phyloP scores from a whole-genome alignment of 129 eudicot species.

The Arctium minus region DNA sequence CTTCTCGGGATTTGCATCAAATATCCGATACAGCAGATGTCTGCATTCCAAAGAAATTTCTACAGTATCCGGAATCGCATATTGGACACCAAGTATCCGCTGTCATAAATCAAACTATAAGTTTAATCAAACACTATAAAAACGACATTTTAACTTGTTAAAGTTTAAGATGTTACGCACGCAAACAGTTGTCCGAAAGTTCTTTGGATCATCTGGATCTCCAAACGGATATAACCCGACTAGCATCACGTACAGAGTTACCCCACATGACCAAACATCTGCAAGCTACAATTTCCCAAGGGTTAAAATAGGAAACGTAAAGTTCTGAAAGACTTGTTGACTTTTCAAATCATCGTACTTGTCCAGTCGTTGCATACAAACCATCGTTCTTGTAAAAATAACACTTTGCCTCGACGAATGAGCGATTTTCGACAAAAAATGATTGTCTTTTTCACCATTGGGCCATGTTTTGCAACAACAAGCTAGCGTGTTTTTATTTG shows the following conservation, averaged over 20 bases:
- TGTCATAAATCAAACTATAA: slow-evolving; percentile 28
- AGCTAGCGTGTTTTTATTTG: background rate
- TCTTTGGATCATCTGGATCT: slow-evolving; percentile 64
- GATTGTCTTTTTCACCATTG: background rate
- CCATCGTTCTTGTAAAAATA: background rate
- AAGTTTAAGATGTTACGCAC: slow-evolving; percentile 34
- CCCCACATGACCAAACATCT: slow-evolving; percentile 91
- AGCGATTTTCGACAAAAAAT: background rate
- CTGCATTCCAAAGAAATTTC: slow-evolving; percentile 57
- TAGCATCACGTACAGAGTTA: slow-evolving; percentile 66
- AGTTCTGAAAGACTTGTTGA: background rate
- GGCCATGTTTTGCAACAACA: background rate
- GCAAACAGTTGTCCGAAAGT: slow-evolving; percentile 46
- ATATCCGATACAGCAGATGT: slow-evolving; percentile 61
- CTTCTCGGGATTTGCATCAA: slow-evolving; percentile 61
- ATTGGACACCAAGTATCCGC: slow-evolving; percentile 59
- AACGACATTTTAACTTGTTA: background rate
- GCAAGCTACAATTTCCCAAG: slow-evolving; percentile 45
- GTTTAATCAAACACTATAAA: slow-evolving; percentile 11
- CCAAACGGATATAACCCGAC: slow-evolving; percentile 73
- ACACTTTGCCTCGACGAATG: background rate
- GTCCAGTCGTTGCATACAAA: background rate
- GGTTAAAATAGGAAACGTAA: slow-evolving; percentile 1
- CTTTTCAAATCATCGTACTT: background rate
- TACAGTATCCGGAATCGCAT: slow-evolving; percentile 45